Evolutionary conservation across 768 basidiomycete species (phyloP).

Genomic region (Boletus subcaerulescens): DNA sequence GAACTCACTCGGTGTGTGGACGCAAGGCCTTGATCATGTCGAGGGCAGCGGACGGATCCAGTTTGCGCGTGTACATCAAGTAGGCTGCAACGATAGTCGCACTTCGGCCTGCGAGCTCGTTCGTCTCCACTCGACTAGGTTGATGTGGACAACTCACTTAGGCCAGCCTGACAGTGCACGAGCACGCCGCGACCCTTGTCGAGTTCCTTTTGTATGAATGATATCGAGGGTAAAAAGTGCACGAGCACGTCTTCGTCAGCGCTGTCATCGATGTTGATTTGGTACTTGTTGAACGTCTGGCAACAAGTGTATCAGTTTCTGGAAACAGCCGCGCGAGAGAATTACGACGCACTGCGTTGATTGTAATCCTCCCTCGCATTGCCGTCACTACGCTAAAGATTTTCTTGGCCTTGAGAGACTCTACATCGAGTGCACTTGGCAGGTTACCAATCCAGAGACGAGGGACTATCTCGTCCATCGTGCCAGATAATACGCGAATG

Average conservation of each 20-base stretch:
- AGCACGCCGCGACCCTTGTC: constrained; percentile 74
- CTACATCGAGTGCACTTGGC: constrained; percentile 60
- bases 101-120: constrained; percentile 59
- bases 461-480: constrained; percentile 77
- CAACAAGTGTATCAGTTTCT: neutral
- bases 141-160: constrained; percentile 54
- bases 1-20: constrained; percentile 68
- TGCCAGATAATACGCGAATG: neutral
- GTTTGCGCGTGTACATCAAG: constrained; percentile 69
- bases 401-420: constrained; percentile 60
- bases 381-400: constrained; percentile 74
- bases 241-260: constrained; percentile 74
- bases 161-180: constrained; percentile 88
- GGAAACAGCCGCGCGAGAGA: neutral
- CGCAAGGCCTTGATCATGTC: constrained; percentile 64
- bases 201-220: constrained; percentile 79
- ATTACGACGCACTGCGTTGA: constrained; percentile 51
- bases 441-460: constrained; percentile 86
- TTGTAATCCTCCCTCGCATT: constrained; percentile 65
- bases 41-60: constrained; percentile 61
- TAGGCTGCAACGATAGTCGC: constrained; percentile 86
- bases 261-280: constrained; percentile 76
- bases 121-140: neutral
- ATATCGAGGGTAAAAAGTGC: constrained; percentile 75
- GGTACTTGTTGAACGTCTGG: constrained; percentile 77